Evolutionary conservation across 2,329 filamentous ascomycete genomes (phyloP).

Genomic region (Whalleya microplaca): DNA sequence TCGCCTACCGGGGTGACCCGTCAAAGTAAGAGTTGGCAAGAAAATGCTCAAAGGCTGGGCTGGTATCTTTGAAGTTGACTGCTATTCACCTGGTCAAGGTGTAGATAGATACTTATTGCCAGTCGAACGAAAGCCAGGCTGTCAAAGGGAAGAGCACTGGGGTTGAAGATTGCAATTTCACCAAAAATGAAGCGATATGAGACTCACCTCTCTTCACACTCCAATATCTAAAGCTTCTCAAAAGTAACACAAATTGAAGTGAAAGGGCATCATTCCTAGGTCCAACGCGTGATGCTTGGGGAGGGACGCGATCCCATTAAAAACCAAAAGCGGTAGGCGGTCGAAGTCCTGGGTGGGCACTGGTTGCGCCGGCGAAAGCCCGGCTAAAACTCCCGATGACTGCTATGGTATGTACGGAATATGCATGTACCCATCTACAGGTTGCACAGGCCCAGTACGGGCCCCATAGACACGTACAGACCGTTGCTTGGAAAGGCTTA

Average conservation of each 20-base stretch:
- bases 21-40: no score
- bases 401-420: no score
- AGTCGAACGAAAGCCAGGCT: not conserved
- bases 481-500: no score
- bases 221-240: not conserved
- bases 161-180: not conserved
- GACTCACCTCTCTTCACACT: not conserved
- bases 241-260: not conserved
- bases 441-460: no score
- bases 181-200: not conserved
- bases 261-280: not conserved
- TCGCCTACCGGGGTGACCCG: no score
- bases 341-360: conserved; percentile 17
- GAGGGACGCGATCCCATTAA: conserved; percentile 34
- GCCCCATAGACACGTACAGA: no score
- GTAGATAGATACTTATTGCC: not conserved
- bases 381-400: no score
- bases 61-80: not conserved
- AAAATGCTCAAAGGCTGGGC: not conserved
- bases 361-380: no score
- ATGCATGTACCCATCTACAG: no score
- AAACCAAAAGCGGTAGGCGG: conserved; percentile 18
- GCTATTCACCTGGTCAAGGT: no score
- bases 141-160: not conserved
- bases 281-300: conserved; percentile 22